A percentile compares a stretch with the other conserved stretches of the same genome.
These are phyloP conservation scores for Colletotrichum tabaci DNA, from an alignment of 2,329 filamentous ascomycete species.

Conservation along the genomic window DNA sequence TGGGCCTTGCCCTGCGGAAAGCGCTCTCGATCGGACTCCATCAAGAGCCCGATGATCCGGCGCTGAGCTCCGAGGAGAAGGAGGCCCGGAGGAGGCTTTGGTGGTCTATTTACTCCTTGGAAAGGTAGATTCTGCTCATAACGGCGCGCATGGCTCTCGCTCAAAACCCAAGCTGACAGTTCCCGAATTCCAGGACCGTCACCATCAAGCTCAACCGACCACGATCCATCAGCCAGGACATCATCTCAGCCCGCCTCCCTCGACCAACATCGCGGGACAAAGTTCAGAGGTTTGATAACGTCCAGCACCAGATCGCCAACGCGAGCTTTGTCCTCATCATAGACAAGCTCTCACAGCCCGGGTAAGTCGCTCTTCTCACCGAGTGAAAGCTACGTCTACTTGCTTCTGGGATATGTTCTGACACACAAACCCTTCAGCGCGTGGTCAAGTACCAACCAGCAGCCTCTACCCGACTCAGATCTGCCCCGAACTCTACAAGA, in stretches of 20 bases:
- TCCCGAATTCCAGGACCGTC: conserved; percentile 43
- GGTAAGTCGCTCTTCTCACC: conserved; percentile 35
- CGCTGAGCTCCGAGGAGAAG: conserved; percentile 44
- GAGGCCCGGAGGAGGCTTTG: conserved; percentile 47
- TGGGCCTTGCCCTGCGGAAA: conserved; percentile 50
- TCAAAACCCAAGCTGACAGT: background rate
- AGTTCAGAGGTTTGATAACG: conserved; percentile 51
- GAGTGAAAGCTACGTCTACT: too few species aligned
- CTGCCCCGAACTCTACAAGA: background rate
- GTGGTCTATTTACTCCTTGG: conserved; percentile 51
- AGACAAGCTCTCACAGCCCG: conserved; percentile 48
- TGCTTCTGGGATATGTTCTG: background rate
- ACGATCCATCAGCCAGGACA: conserved; percentile 44
- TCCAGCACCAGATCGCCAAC: conserved; percentile 52
- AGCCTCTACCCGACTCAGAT: background rate
- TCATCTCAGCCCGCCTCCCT: conserved; percentile 46
- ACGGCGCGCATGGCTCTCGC: background rate
- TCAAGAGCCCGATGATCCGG: conserved; percentile 46
- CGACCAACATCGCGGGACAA: conserved; percentile 42
- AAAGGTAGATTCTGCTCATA: conserved; percentile 42
- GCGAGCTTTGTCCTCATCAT: conserved; percentile 49
- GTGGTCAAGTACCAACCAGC: background rate
- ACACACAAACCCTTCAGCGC: background rate
- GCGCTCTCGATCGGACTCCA: conserved; percentile 50
- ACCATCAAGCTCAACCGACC: conserved; percentile 48